Percentiles rank a stretch among this genome's conserved stretches.
phyloP scores from a whole-genome alignment of 495 filamentous ascomycete genomes.

The Xylaria scruposa region DNA sequence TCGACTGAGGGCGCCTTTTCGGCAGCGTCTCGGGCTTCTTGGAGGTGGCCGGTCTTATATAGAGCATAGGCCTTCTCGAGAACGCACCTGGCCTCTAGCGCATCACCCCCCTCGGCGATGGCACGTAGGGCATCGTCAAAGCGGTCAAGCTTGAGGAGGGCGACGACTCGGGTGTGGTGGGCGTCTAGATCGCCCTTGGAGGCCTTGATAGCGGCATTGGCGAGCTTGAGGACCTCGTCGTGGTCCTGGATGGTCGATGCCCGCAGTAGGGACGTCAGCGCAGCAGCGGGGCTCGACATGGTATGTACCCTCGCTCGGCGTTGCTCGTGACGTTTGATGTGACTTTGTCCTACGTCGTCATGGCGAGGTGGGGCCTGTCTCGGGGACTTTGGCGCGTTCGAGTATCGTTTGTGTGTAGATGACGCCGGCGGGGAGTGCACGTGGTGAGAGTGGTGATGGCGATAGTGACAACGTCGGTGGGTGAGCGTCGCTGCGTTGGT shows the following conservation, averaged over 20 bases:
- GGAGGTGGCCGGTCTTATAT: conserved; percentile 82
- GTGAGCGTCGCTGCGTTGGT: background rate
- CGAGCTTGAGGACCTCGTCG: conserved; percentile 53
- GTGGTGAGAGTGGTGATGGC: background rate
- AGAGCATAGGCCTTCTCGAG: conserved; percentile 90
- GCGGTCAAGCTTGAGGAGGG: conserved; percentile 90
- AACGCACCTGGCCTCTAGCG: conserved; percentile 67
- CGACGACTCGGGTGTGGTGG: conserved; percentile 80
- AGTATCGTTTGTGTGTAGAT: background rate
- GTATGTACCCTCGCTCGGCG: background rate
- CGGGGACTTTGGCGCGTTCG: background rate
- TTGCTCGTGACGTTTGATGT: background rate
- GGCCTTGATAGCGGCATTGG: conserved; percentile 67
- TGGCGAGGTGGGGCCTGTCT: background rate
- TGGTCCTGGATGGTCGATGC: conserved; percentile 55
- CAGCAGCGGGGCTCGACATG: conserved; percentile 52
- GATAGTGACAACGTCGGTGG: background rate
- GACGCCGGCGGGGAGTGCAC: background rate
- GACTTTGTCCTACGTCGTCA: conserved; percentile 9
- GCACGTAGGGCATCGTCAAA: conserved; percentile 85
- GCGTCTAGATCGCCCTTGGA: conserved; percentile 72
- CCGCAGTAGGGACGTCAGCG: conserved; percentile 58
- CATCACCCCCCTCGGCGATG: conserved; percentile 73
- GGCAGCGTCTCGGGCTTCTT: conserved; percentile 70
- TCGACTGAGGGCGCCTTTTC: conserved; percentile 43